phyloP scores from a whole-genome alignment of 805 yeast genomes.

The Teunomyces kruisii region DNA sequence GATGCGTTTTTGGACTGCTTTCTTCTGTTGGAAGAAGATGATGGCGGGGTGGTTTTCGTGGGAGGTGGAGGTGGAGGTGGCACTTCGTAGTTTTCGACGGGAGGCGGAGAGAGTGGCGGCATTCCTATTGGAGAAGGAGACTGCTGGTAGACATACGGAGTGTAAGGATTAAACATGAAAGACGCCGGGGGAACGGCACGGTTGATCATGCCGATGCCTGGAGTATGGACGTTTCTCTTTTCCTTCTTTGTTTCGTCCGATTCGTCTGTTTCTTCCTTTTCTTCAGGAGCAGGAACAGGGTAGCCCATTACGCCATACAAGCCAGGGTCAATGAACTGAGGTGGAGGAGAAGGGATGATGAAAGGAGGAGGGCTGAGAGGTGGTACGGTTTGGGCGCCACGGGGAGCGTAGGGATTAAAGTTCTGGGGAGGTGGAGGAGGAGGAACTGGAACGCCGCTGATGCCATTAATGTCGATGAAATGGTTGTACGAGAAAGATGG shows the following conservation, averaged over 20 bases:
- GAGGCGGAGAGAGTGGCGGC: slow-evolving; percentile 7
- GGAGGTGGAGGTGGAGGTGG: slow-evolving; percentile 15
- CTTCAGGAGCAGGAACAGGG: slow-evolving; percentile 3
- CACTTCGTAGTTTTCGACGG: slow-evolving; percentile 1
- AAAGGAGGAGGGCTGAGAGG: slow-evolving; percentile 40
- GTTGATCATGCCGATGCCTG: slow-evolving; percentile 39
- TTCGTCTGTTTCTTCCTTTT: slow-evolving; percentile 3
- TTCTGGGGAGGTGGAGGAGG: slow-evolving; percentile 16
- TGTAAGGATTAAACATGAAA: slow-evolving; percentile 51
- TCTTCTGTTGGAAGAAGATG: slow-evolving; percentile 9
- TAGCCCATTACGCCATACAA: slow-evolving; percentile 33
- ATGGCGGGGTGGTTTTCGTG: neutral
- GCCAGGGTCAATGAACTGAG: slow-evolving; percentile 38
- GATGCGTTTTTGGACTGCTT: neutral
- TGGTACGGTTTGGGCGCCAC: slow-evolving; percentile 27
- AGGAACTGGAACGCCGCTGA: slow-evolving; percentile 13
- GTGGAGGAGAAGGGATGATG: slow-evolving; percentile 37
- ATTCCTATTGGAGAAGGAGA: slow-evolving; percentile 18
- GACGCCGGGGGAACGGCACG: slow-evolving; percentile 30
- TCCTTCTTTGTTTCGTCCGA: slow-evolving; percentile 5
- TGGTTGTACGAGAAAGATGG: slow-evolving; percentile 37
- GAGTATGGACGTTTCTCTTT: slow-evolving; percentile 9
- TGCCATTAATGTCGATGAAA: slow-evolving; percentile 23
- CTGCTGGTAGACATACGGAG: slow-evolving; percentile 43
- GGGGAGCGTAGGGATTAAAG: slow-evolving; percentile 34